Evolutionary conservation across 768 basidiomycete genomes (phyloP).

Genomic region (Hemileccinum rubropunctum): DNA sequence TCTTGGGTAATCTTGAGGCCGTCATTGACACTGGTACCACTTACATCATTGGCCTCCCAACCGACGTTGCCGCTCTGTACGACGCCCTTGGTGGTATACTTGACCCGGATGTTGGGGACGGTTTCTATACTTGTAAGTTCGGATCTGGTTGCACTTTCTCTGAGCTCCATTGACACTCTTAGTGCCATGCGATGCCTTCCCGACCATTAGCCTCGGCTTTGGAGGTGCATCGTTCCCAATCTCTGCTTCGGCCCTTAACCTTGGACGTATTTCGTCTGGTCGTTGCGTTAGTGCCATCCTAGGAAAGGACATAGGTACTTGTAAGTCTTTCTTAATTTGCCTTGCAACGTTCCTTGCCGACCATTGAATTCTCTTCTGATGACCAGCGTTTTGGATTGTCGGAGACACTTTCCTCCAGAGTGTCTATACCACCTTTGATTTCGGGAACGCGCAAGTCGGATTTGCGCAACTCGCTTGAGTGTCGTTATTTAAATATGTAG

Average conservation of each 20-base stretch:
- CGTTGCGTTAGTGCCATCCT: not conserved
- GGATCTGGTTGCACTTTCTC: not conserved
- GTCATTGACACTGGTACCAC: slow-evolving; percentile 23
- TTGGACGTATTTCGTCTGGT: not conserved
- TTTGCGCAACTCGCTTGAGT: slow-evolving; percentile 29
- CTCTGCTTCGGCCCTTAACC: not conserved
- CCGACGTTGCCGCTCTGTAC: not conserved
- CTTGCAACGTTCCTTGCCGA: not conserved
- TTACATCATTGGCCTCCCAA: slow-evolving; percentile 2
- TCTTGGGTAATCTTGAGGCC: not conserved
- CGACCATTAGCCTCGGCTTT: not conserved
- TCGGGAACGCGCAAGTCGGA: slow-evolving; percentile 34
- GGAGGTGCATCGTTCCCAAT: not conserved
- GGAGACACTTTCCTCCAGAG: slow-evolving; percentile 40
- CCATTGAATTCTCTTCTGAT: not conserved
- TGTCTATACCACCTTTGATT: slow-evolving; percentile 43
- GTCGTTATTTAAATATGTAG: not conserved
- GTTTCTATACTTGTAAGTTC: slow-evolving; percentile 30
- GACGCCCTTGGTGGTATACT: slow-evolving; percentile 8
- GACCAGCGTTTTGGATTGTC: slow-evolving; percentile 26
- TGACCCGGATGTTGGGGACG: slow-evolving; percentile 6
- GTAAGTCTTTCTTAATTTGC: not conserved
- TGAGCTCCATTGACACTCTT: not conserved
- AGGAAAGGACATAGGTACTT: not conserved
- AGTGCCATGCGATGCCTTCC: slow-evolving; percentile 25